Evolutionary conservation across 177 flowering plant species (phyloP).

Genomic region (Viscum album): DNA sequence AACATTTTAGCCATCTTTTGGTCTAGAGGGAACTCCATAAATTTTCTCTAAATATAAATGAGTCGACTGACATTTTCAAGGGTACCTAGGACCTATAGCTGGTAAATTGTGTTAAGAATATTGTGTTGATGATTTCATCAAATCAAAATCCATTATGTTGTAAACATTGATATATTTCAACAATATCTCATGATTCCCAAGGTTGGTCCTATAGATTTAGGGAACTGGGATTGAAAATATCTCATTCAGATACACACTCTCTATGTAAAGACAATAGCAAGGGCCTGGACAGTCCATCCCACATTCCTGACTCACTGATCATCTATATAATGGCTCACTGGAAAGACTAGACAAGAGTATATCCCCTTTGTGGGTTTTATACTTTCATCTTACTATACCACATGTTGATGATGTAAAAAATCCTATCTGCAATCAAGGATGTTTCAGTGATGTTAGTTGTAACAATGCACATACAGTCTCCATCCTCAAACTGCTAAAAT

Average conservation of each 20-base stretch:
- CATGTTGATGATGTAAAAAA: slow-evolving; percentile 75
- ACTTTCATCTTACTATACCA: slow-evolving; percentile 97
- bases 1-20: slow-evolving; percentile 95
- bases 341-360: slow-evolving; percentile 95
- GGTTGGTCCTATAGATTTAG: slow-evolving; percentile 87
- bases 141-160: slow-evolving; percentile 80
- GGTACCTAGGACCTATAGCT: slow-evolving; percentile 95
- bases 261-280: slow-evolving; percentile 78
- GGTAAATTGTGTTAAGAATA: slow-evolving; percentile 93
- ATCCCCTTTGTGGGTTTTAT: slow-evolving; percentile 93
- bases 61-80: slow-evolving; percentile 67
- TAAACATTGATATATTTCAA: slow-evolving; percentile 81
- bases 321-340: slow-evolving; percentile 82
- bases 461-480: slow-evolving; percentile 90
- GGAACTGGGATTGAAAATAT: slow-evolving; percentile 88
- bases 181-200: slow-evolving; percentile 79
- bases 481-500: slow-evolving; percentile 85
- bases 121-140: slow-evolving; percentile 96
- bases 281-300: slow-evolving; percentile 97
- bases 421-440: slow-evolving; percentile 93
- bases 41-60: slow-evolving; percentile 74
- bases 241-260: slow-evolving; percentile 75
- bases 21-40: slow-evolving; percentile 87
- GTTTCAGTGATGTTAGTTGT: slow-evolving; percentile 99
- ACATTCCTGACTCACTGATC: slow-evolving; percentile 96